Base-by-base conservation (phyloP, 177 flowering plant genomes). In the Vitis hybrid region DNA sequence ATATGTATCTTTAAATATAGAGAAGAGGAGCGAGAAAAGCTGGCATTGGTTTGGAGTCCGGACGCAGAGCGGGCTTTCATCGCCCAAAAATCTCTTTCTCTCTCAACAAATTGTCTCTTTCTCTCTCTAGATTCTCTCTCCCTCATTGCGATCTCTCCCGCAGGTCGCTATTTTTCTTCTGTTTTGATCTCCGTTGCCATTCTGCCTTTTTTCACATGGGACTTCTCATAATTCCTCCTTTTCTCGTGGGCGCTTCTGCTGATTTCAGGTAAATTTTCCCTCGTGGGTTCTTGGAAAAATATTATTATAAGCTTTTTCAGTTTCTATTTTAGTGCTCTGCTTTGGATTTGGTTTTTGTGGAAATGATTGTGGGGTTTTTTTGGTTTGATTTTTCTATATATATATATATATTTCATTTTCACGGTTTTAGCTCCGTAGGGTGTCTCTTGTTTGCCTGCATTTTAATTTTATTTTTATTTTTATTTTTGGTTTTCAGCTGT, bases 1-100 rank as follows among this genome's bases (percentile, higher is more conserved):
- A 64, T 5, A 39, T 5, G 8, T 39, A 39, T 5, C 8, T 39
- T 39, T 39, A 39, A 39, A 39, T 39, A 39, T 21, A 65, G 34
- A 14, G 55, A 21, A 62, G 51, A 32, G 57, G 69, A 56, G 21
- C 74, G 75, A 74, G 61, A 76, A 68, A 73, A 30, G 51, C 69
- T 73, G 76, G 64, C 74, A 63, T 63, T 72, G 66, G 64, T 51
- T 71, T 61, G 7, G 59, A 21, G 34, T 56, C 51, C 50, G 39
- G 10, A 51, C 64, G 51, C 3, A 54, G 62, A 26, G 64, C 39
- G 69, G 60, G 45, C 45, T 32, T 49, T 49, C 3, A 18, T 64
- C 21, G 56, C 39, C 67, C 67, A 49, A 23, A 64, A 50, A 11
- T 32, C 67, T 50, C 56, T 19, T 12, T 59, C 52, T 30, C 59